Evolutionary conservation across 345 rosid species (phyloP).

Genomic region (Cochlearia excelsa): DNA sequence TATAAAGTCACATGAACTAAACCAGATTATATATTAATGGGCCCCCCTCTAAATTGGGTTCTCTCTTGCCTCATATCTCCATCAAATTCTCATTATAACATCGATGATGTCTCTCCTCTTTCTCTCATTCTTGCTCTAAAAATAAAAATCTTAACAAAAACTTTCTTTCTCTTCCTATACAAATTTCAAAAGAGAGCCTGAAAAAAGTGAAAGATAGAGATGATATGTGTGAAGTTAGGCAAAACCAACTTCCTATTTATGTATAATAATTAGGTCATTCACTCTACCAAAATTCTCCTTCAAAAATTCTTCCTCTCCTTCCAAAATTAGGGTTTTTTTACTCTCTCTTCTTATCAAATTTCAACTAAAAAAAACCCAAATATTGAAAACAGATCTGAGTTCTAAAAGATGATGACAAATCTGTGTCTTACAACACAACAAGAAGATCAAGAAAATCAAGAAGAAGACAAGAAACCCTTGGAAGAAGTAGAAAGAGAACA

Average conservation of each 20-base stretch:
- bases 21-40: slow-evolving; percentile 68
- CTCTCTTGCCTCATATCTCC: background rate
- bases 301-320: background rate
- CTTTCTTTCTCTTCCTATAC: background rate
- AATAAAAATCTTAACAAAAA: slow-evolving; percentile 18
- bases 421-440: slow-evolving; percentile 47
- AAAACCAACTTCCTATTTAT: slow-evolving; percentile 31
- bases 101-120: slow-evolving; percentile 18
- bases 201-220: too few relatives aligned
- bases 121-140: slow-evolving; percentile 15
- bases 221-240: slow-evolving; percentile 34
- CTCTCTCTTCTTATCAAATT: background rate
- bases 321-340: slow-evolving; percentile 32
- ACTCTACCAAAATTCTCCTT: slow-evolving; percentile 19
- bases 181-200: background rate
- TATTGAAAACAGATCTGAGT: too few relatives aligned
- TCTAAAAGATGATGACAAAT: slow-evolving; percentile 38
- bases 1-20: slow-evolving; percentile 74
- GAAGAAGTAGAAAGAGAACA: slow-evolving; percentile 49
- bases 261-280: slow-evolving; percentile 39
- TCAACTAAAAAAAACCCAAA: too few relatives aligned
- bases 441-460: slow-evolving; percentile 7
- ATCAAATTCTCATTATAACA: slow-evolving; percentile 18
- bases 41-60: slow-evolving; percentile 40
- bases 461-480: slow-evolving; percentile 18